Evolutionary conservation across 164 flowering plant genomes (phyloP).

Genomic region (Vitis amurensis): DNA sequence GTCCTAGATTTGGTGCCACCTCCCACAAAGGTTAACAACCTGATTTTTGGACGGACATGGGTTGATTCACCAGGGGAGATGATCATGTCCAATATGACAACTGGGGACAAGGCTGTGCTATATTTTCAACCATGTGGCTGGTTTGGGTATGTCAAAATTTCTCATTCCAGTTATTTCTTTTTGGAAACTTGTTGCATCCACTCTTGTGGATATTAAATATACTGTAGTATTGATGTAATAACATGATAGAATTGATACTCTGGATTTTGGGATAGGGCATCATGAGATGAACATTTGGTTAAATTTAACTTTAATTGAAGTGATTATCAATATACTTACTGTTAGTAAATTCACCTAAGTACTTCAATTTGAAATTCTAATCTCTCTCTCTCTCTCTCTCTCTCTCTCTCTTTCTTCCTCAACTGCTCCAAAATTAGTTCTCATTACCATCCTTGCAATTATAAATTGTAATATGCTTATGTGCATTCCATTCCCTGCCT

Average conservation of each 20-base stretch:
- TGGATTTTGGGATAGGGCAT: too few relatives aligned
- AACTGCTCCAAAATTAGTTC: neutral
- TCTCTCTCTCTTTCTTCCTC: neutral
- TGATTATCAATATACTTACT: too few relatives aligned
- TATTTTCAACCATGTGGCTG: slow-evolving; percentile 90
- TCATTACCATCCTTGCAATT: neutral
- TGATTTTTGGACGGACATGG: slow-evolving; percentile 88
- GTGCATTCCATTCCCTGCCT: neutral
- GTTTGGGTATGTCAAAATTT: slow-evolving; percentile 62
- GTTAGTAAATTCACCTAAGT: too few relatives aligned
- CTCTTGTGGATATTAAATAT: neutral
- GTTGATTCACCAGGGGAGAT: slow-evolving; percentile 77
- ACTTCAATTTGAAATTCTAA: too few relatives aligned
- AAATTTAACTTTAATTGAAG: too few relatives aligned
- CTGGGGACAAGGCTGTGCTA: slow-evolving; percentile 78
- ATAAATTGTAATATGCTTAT: neutral
- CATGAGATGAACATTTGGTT: too few relatives aligned
- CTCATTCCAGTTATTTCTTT: neutral
- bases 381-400: too few relatives aligned
- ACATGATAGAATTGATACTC: too few relatives aligned
- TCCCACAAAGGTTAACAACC: slow-evolving; percentile 69
- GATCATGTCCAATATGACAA: slow-evolving; percentile 78
- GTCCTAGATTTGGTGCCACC: slow-evolving; percentile 84
- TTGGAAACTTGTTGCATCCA: neutral
- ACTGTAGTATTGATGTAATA: neutral